Conservation (phyloP, 1,139 yeast species). For the Hyphopichia fennica region DNA sequence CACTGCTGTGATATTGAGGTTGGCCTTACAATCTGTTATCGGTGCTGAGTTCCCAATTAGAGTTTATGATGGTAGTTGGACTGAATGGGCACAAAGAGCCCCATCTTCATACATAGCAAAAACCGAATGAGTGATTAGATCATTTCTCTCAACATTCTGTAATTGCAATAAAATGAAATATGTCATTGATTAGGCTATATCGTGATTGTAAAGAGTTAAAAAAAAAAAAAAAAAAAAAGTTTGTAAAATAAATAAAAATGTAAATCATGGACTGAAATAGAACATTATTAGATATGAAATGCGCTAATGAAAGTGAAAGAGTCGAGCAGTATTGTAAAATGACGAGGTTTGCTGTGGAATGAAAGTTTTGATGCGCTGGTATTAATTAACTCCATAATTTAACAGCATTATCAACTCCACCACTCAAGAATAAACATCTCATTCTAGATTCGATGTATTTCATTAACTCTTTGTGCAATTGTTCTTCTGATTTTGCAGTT, state of each 20-base stretch:
- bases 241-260: neutral
- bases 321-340: no score
- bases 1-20: constrained; percentile 79
- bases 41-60: constrained; percentile 66
- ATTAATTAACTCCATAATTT: constrained; percentile 48
- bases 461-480: constrained; percentile 16
- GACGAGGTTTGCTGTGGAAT: no score
- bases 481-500: constrained; percentile 13
- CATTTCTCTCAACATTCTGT: no score
- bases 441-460: constrained; percentile 40
- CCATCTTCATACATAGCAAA: constrained; percentile 35
- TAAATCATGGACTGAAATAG: neutral
- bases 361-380: no score
- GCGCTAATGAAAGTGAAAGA: no score
- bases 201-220: neutral
- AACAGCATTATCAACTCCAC: constrained; percentile 57
- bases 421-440: constrained; percentile 59
- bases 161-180: no score
- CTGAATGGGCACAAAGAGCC: constrained; percentile 57
- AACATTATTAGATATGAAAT: no score
- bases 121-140: constrained; percentile 5
- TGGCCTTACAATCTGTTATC: constrained; percentile 44
- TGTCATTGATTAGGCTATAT: neutral
- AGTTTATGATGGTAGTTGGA: constrained; percentile 96
- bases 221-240: neutral